phyloP scores from a whole-genome alignment of 2,329 filamentous ascomycete genomes.

The Tolypocladium sp. region DNA sequence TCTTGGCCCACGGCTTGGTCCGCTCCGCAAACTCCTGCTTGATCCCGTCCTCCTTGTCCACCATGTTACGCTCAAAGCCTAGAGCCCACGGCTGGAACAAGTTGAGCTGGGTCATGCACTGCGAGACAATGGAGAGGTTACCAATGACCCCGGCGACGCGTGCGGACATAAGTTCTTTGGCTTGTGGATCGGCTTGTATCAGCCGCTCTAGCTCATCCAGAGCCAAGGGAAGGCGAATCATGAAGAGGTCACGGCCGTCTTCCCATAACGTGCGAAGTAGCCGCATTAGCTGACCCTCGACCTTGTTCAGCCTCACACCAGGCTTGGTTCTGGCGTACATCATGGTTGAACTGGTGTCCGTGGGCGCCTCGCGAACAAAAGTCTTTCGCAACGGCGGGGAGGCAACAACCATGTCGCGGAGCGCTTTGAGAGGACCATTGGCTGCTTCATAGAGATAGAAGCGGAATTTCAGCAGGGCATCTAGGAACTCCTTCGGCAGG shows the following conservation, averaged over 20 bases:
- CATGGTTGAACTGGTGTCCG: slow-evolving; percentile 7
- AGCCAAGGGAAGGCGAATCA: slow-evolving; percentile 22
- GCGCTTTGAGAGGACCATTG: slow-evolving; percentile 16
- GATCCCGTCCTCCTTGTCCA: slow-evolving; percentile 13
- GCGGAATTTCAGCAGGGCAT: slow-evolving; percentile 29
- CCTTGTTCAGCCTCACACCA: slow-evolving; percentile 10
- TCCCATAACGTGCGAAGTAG: slow-evolving; percentile 28
- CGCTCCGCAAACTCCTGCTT: slow-evolving; percentile 13
- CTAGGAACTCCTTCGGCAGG: slow-evolving; percentile 23
- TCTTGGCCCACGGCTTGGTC: slow-evolving; percentile 4
- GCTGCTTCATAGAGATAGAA: slow-evolving; percentile 22
- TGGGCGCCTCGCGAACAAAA: slow-evolving; percentile 19
- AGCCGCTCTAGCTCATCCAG: slow-evolving; percentile 41
- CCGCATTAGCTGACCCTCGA: slow-evolving; percentile 21
- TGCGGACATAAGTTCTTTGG: slow-evolving; percentile 26
- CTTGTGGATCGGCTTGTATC: slow-evolving; percentile 24
- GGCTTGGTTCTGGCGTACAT: slow-evolving; percentile 11
- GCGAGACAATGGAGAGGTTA: slow-evolving; percentile 33
- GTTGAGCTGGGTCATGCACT: slow-evolving; percentile 35
- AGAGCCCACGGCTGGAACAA: slow-evolving; percentile 39
- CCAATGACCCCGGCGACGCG: slow-evolving; percentile 26
- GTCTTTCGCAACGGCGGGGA: slow-evolving; percentile 31
- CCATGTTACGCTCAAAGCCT: slow-evolving; percentile 23
- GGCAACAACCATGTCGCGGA: slow-evolving; percentile 4
- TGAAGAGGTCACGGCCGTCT: slow-evolving; percentile 18